phyloP scores from a whole-genome alignment of 2,329 filamentous ascomycete species.

The Sporothrix dimorphospora region DNA sequence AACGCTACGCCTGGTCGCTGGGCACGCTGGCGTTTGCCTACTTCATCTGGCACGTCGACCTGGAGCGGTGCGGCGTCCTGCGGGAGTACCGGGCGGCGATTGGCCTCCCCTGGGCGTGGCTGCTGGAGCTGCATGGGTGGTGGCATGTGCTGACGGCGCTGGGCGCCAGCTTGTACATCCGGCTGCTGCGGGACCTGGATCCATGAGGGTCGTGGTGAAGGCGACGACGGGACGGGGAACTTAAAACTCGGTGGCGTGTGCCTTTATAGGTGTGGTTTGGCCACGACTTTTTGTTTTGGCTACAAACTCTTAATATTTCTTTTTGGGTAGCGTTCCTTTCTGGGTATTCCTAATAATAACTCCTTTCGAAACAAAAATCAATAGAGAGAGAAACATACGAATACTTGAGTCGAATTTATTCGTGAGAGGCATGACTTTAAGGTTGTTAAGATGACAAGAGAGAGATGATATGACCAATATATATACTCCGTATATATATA shows the following conservation, averaged over 20 bases:
- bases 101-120: slow-evolving; percentile 58
- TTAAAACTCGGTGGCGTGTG: neutral
- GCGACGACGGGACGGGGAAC: neutral
- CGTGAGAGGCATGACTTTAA: too few relatives aligned
- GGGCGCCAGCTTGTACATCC: slow-evolving; percentile 44
- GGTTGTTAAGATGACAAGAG: too few relatives aligned
- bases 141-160: slow-evolving; percentile 65
- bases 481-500: too few relatives aligned
- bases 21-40: slow-evolving; percentile 45
- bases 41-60: slow-evolving; percentile 60
- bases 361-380: too few relatives aligned
- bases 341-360: too few relatives aligned
- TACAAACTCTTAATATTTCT: neutral
- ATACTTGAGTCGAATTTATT: too few relatives aligned
- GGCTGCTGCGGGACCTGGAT: slow-evolving; percentile 25
- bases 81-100: slow-evolving; percentile 49
- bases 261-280: neutral
- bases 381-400: too few relatives aligned
- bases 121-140: slow-evolving; percentile 65
- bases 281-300: neutral
- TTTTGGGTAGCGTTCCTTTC: neutral
- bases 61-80: slow-evolving; percentile 54
- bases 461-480: too few relatives aligned
- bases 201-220: neutral
- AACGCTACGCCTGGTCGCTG: neutral